These are phyloP conservation scores for Benincasa hispida DNA, from an alignment of 306 rosid genomes.

Conservation along the genomic window DNA sequence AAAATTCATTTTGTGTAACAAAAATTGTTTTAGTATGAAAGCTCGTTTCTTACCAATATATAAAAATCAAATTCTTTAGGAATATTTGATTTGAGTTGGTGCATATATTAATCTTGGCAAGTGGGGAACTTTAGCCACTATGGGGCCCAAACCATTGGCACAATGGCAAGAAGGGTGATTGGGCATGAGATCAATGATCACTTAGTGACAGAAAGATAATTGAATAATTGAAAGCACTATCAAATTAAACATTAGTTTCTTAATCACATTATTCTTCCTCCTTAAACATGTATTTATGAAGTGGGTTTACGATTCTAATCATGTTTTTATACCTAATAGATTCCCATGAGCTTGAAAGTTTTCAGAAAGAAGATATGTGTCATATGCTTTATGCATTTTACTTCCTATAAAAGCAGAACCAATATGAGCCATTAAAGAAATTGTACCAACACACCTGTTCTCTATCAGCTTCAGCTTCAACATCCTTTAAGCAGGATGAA, in stretches of 20 bases:
- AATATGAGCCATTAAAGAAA: background rate
- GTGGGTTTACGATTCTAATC: conserved; percentile 3
- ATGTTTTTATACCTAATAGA: conserved; percentile 6
- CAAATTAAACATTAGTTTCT: conserved; percentile 8
- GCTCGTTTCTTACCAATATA: background rate
- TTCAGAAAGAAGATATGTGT: background rate
- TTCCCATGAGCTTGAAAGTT: conserved; percentile 1
- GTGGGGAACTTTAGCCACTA: conserved; percentile 1
- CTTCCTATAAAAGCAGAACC: conserved; percentile 11
- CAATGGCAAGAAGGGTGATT: background rate
- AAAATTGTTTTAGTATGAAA: background rate
- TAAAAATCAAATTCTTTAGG: background rate
- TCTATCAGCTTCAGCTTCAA: background rate
- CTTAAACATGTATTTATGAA: background rate
- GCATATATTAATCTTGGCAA: conserved; percentile 1
- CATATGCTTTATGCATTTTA: conserved; percentile 5
- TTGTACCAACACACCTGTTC: background rate
- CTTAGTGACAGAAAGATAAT: background rate
- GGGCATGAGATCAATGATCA: conserved; percentile 1
- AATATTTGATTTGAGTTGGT: background rate
- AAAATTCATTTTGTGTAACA: background rate
- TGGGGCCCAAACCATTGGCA: background rate
- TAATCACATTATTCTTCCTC: background rate
- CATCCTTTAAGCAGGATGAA: conserved; percentile 18
- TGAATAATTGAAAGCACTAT: conserved; percentile 13